Conservation (phyloP, 306 rosid species). For the Quercus dentata region DNA sequence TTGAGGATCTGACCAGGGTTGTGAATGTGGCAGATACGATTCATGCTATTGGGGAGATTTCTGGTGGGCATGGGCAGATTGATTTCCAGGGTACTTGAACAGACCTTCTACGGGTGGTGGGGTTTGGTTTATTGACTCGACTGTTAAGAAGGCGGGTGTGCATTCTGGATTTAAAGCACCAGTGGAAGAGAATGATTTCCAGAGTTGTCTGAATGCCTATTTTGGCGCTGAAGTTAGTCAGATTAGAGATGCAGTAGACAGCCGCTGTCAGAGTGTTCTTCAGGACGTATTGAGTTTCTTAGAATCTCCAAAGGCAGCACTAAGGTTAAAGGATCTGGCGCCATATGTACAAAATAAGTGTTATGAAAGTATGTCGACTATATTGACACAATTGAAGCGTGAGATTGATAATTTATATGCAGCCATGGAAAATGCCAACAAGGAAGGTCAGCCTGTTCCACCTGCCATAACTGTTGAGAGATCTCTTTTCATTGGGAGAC, state of each 20-base stretch:
- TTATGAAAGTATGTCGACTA: conserved; percentile 56
- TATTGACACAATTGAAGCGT: conserved; percentile 53
- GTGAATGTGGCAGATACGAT: conserved; percentile 53
- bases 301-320: conserved; percentile 90
- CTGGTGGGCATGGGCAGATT: conserved; percentile 25
- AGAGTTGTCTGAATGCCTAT: conserved; percentile 72
- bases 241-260: conserved; percentile 80
- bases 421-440: conserved; percentile 43
- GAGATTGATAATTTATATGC: conserved; percentile 62
- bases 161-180: conserved; percentile 47
- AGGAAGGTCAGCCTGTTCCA: conserved; percentile 31
- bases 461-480: conserved; percentile 59
- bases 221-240: conserved; percentile 80
- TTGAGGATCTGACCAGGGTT: conserved; percentile 45
- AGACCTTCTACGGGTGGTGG: conserved; percentile 68
- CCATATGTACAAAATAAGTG: conserved; percentile 81
- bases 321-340: conserved; percentile 70
- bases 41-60: conserved; percentile 32
- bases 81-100: conserved; percentile 53
- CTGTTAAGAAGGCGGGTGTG: conserved; percentile 48
- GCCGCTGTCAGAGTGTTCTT: conserved; percentile 69
- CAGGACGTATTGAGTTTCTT: conserved; percentile 81
- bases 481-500: conserved; percentile 88
- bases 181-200: conserved; percentile 62
- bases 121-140: conserved; percentile 83